Base-by-base conservation (phyloP, 2,329 filamentous ascomycete species). In the Sclerotinia borealis region DNA sequence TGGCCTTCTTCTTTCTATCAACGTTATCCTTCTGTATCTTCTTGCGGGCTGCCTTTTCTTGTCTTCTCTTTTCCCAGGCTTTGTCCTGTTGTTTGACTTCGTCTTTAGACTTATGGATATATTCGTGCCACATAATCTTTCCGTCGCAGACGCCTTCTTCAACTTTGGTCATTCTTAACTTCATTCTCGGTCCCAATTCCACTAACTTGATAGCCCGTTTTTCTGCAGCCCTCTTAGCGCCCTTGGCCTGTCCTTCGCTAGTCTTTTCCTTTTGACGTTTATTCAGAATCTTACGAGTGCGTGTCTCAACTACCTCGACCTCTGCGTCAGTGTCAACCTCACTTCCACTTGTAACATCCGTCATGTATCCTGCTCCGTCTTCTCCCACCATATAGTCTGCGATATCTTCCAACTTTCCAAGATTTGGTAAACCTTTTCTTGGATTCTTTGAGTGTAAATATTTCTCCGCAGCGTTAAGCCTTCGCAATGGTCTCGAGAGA, bases 91-190 rank as follows among this genome's bases (percentile, higher is more conserved):
- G 85, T 73, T 87, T 84, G 63, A 92, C 79, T 75, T 99, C 93
- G 22, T 85, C 83, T 70, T 86, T 86, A 8, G 85, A 86, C 82
- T 99, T 99, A 74, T 88, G 85, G 60, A 98, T 87, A 74, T 92
- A 96, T 74, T 97, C 92, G 76, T 99, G 95, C 95, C 95, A 99
- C 90, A 99, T 91, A 63, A 96, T 84, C 75, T 92, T 95, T 56
- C 95, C 95, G 31, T 85, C 83, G 72, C 92, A 97, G 8, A 98
- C 77, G 1, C 93, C 95, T 71, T 99, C 95, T 74, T 99, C 95
- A 5, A 99, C 93, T 79, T 99, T 99, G 62, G 92, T 93, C 77
- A 99, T 80, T 37, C 93, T 86, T 47, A 99, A 79, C 65, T 85
- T 89, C 89, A 99, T 88, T 61, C 95, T 86, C 1, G 95, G 95